Conservation (phyloP, 176 grass and related monocot genomes). For the Cocos nucifera region DNA sequence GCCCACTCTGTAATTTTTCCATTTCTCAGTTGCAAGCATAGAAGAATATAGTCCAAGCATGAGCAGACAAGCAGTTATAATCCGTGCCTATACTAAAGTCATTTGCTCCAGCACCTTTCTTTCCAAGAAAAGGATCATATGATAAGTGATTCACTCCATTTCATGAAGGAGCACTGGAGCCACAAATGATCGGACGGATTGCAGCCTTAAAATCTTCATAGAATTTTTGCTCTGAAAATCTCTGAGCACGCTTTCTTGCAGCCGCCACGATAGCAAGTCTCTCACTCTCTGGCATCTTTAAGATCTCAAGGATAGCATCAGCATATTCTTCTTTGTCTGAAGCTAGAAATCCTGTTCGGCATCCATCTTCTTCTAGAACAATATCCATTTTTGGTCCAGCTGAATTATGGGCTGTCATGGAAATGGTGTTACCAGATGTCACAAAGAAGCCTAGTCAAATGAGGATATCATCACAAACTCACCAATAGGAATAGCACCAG, state of each 20-base stretch:
- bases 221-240: constrained; percentile 76
- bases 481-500: constrained; percentile 95
- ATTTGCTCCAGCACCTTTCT: too few relatives aligned
- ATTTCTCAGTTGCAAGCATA: too few relatives aligned
- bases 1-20: too few relatives aligned
- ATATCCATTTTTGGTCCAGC: constrained; percentile 97
- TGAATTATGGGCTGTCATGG: constrained; percentile 62
- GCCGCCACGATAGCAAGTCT: constrained; percentile 42
- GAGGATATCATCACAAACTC: constrained; percentile 5
- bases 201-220: constrained; percentile 54
- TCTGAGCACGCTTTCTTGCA: constrained; percentile 62
- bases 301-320: constrained; percentile 54
- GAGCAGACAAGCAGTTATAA: too few relatives aligned
- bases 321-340: constrained; percentile 57
- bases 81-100: too few relatives aligned
- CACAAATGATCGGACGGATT: constrained; percentile 15
- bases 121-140: too few relatives aligned
- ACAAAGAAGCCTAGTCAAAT: too few relatives aligned
- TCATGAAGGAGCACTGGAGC: too few relatives aligned
- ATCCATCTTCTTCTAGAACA: constrained; percentile 60
- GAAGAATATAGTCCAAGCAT: too few relatives aligned
- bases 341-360: constrained; percentile 68
- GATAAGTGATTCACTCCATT: too few relatives aligned
- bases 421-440: too few relatives aligned
- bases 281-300: constrained; percentile 53